Conservation (phyloP, 257 asterid species). For the Rauvolfia tetraphylla region DNA sequence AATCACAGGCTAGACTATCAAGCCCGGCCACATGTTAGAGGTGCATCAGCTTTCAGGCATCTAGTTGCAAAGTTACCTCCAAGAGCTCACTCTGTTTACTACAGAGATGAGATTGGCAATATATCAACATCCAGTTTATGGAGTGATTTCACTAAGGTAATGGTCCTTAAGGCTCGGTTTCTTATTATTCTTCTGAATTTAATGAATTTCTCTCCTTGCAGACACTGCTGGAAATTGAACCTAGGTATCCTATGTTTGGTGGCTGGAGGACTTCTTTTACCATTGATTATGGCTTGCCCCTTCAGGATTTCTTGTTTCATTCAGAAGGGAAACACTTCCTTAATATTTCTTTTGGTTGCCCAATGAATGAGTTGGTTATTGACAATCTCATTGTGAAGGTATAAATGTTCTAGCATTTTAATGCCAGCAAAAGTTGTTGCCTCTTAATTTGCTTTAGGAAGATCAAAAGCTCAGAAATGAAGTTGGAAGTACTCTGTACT, state of each 20-base stretch:
- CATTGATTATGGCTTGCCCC: conserved; percentile 91
- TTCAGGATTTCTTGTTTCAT: conserved; percentile 77
- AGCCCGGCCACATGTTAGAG: conserved; percentile 71
- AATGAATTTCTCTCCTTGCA: conserved; percentile 35
- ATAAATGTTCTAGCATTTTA: conserved; percentile 17
- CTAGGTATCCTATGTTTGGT: conserved; percentile 97
- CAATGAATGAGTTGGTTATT: conserved; percentile 73
- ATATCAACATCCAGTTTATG: conserved; percentile 84
- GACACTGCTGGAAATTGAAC: conserved; percentile 92
- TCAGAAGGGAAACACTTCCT: conserved; percentile 78
- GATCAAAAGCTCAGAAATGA: not conserved
- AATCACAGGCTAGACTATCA: conserved; percentile 80
- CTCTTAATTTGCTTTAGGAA: not conserved
- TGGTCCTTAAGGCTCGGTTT: conserved; percentile 15
- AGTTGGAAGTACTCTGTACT: not conserved
- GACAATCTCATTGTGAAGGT: conserved; percentile 90
- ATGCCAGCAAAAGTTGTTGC: not conserved
- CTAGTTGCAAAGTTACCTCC: conserved; percentile 82
- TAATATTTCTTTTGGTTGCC: conserved; percentile 72
- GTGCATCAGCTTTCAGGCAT: conserved; percentile 69
- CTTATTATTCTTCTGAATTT: conserved; percentile 18
- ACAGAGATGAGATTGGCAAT: conserved; percentile 96
- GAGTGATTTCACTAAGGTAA: conserved; percentile 76
- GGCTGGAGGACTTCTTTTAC: conserved; percentile 98
- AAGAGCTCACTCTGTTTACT: conserved; percentile 91